Evolutionary conservation across 2,329 filamentous ascomycete species (phyloP).

Genomic region (Pyrenophora tritici-repentis): DNA sequence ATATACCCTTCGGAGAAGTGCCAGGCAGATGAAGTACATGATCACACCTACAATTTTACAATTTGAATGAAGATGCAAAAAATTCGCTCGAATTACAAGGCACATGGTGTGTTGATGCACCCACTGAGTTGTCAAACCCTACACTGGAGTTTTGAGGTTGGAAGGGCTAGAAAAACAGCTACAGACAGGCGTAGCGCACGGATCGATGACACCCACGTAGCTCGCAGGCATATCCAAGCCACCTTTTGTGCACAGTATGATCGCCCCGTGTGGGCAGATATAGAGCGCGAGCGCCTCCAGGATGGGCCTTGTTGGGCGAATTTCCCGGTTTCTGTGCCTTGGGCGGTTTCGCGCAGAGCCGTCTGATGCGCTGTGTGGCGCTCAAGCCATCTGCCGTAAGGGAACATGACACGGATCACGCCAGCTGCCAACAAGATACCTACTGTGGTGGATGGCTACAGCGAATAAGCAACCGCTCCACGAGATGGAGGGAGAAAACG

Average conservation of each 20-base stretch:
- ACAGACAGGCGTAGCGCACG: conserved; percentile 6
- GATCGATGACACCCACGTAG: conserved; percentile 5
- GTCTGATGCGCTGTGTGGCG: too few species aligned
- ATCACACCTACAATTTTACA: too few species aligned
- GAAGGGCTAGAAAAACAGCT: neutral
- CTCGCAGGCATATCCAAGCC: conserved; percentile 1
- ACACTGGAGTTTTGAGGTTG: neutral
- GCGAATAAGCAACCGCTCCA: conserved; percentile 7
- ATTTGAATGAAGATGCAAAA: too few species aligned
- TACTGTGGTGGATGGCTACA: neutral
- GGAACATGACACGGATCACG: too few species aligned
- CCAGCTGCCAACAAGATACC: too few species aligned
- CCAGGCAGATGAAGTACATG: too few species aligned
- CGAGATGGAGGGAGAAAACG: neutral
- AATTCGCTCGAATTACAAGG: too few species aligned
- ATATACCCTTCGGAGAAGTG: too few species aligned
- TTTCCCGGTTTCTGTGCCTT: conserved; percentile 10
- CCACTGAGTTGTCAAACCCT: too few species aligned
- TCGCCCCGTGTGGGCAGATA: conserved; percentile 23
- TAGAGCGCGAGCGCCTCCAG: conserved; percentile 12
- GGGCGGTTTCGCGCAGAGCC: neutral
- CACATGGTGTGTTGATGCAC: too few species aligned
- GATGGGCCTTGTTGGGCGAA: conserved; percentile 5
- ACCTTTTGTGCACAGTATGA: conserved; percentile 2
- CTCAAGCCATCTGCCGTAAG: too few species aligned